Base-by-base conservation (phyloP, 108 stramenopile genomes). In the Pseudonitzschia pungens region DNA sequence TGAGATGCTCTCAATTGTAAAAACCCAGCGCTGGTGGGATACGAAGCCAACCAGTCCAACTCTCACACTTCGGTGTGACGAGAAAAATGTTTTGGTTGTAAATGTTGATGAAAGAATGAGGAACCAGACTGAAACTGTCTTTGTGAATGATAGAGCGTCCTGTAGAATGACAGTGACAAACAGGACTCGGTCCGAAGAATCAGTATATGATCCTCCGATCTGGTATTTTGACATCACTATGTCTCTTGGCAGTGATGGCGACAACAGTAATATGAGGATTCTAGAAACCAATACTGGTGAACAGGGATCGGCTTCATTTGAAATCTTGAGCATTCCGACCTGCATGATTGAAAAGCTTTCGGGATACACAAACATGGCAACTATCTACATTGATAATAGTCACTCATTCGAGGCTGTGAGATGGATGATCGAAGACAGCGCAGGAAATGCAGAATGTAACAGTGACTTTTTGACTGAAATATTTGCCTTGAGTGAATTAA, bases 151-250 rank as follows among this genome's bases (percentile, higher is more conserved):
- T 12, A 27, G 60, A 20, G 60, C 60, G 5, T 2, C 11, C 8
- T 62, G 60, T 62, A 33, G 4, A 14, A 14, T 62, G 1, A 6
- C 1, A n/a, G 20, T 62, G 14, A 9, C 12, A 62, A 62, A 62
- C 36, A n/a, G 6, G 6, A 14, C 36, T 33, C 8, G 32, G 10
- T n/a, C 2, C 10, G 32, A 18, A 3, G 6, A 22, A 36, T 36
- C 20, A 1, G 24, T n/a, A 4, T 14, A 24, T 7, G 57, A 58
- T 26, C 22, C 29, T 3, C 22, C 57, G 2, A 58, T 58, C 27
- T 58, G 57, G 57, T 58, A 58, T 58, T 27, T 40, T n/a, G 32
- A 62, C 32, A 5, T 29, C 18, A 36, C 60, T 18, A 62, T 62
- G 6, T 33, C 10, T 62, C 60, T 28, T 20, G 60, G 60, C 24